Evolutionary conservation across 2,329 filamentous ascomycete genomes (phyloP).

Genomic region (Fusarium papillatum): DNA sequence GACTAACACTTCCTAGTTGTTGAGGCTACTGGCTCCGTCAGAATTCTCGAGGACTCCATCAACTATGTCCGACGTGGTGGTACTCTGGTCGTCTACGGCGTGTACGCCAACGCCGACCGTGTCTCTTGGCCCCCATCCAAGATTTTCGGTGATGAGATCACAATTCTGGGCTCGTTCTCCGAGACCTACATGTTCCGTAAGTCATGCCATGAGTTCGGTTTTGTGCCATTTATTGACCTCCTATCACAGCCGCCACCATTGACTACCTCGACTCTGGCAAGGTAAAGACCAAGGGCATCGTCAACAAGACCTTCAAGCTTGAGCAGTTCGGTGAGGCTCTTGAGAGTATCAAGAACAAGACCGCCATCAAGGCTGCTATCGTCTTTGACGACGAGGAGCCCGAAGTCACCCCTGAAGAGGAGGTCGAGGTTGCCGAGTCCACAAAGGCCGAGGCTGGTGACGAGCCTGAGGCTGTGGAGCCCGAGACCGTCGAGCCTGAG

Average conservation of each 20-base stretch:
- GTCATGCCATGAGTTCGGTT: slow-evolving; percentile 24
- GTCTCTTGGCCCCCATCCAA: slow-evolving; percentile 79
- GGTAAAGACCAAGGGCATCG: slow-evolving; percentile 75
- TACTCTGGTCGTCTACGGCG: slow-evolving; percentile 80
- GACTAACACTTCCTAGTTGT: slow-evolving; percentile 59
- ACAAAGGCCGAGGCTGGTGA: slow-evolving; percentile 6
- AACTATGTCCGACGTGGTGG: slow-evolving; percentile 80
- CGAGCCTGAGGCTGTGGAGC: background rate
- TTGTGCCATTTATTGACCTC: background rate
- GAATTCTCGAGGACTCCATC: slow-evolving; percentile 79
- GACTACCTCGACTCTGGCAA: slow-evolving; percentile 70
- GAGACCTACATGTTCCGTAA: slow-evolving; percentile 80
- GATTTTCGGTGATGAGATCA: slow-evolving; percentile 79
- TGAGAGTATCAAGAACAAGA: slow-evolving; percentile 79
- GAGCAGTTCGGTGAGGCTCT: slow-evolving; percentile 80
- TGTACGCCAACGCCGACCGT: slow-evolving; percentile 73
- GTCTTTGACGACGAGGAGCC: slow-evolving; percentile 68
- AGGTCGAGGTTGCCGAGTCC: background rate
- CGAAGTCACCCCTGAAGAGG: slow-evolving; percentile 5
- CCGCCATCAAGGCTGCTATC: slow-evolving; percentile 81
- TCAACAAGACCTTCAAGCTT: slow-evolving; percentile 81
- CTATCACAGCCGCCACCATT: slow-evolving; percentile 55
- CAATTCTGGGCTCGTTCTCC: slow-evolving; percentile 80
- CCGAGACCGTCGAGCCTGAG: background rate
- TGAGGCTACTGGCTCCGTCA: slow-evolving; percentile 77